Evolutionary conservation across 495 filamentous ascomycete genomes (phyloP).

Genomic region (Hyaloscypha variabilis): DNA sequence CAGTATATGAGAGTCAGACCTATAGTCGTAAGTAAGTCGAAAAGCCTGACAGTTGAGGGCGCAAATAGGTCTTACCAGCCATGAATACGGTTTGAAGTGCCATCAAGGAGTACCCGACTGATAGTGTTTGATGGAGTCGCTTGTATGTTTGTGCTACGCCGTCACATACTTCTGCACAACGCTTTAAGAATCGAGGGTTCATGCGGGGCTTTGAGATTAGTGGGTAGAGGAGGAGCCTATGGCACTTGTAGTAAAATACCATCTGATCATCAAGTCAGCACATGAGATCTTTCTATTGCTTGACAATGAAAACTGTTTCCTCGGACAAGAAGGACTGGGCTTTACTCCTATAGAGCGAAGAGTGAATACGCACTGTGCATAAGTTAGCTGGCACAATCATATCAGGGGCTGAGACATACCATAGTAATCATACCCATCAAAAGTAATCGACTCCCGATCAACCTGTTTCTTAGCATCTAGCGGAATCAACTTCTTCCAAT

Average conservation of each 20-base stretch:
- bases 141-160: conserved; percentile 31
- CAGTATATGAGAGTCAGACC: conserved; percentile 31
- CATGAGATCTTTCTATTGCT: too few species aligned
- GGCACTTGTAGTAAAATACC: conserved; percentile 14
- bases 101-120: conserved; percentile 29
- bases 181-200: conserved; percentile 9
- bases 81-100: conserved; percentile 31
- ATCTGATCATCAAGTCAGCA: not conserved
- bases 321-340: too few species aligned
- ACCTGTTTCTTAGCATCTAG: conserved; percentile 4
- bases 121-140: conserved; percentile 22
- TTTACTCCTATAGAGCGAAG: too few species aligned
- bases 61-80: conserved; percentile 1
- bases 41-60: too few species aligned
- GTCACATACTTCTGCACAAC: conserved; percentile 30
- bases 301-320: too few species aligned
- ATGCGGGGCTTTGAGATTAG: conserved; percentile 5
- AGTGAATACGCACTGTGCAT: too few species aligned
- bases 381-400: too few species aligned
- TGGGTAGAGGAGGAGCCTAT: conserved; percentile 11
- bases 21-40: not conserved
- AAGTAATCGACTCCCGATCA: conserved; percentile 3
- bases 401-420: not conserved
- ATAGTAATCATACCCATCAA: conserved; percentile 18
- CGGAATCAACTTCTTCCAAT: conserved; percentile 10